Percentiles rank a stretch among this genome's conserved stretches.
Conservation (phyloP, 805 yeast genomes). For the Candida cerambycidarum region DNA sequence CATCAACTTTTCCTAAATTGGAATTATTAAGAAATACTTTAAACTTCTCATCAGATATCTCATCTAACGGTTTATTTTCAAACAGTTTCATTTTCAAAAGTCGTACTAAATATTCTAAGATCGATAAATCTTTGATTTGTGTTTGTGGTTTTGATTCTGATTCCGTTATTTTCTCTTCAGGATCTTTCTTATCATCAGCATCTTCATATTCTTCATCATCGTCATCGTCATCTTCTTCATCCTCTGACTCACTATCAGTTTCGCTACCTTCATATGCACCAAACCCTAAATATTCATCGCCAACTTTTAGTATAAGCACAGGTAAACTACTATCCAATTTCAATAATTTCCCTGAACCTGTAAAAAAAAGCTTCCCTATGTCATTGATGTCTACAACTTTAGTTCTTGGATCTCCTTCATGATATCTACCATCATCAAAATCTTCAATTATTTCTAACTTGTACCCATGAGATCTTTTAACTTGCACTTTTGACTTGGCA, state of each 20-base stretch:
- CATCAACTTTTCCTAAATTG: background rate
- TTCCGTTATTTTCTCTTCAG: background rate
- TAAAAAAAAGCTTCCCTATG: conserved; percentile 58
- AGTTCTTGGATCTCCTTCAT: conserved; percentile 49
- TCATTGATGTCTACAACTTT: conserved; percentile 36
- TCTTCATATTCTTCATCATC: conserved; percentile 20
- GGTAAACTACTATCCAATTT: conserved; percentile 65
- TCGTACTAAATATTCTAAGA: conserved; percentile 64
- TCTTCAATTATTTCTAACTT: conserved; percentile 51
- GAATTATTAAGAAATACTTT: conserved; percentile 45
- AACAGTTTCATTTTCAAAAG: conserved; percentile 58
- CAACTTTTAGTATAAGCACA: conserved; percentile 60
- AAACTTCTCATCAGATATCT: conserved; percentile 66
- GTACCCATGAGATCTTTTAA: conserved; percentile 35
- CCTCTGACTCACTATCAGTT: conserved; percentile 27
- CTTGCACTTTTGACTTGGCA: conserved; percentile 51
- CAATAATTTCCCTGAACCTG: conserved; percentile 66
- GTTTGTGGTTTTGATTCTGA: conserved; percentile 14
- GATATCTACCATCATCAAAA: conserved; percentile 71
- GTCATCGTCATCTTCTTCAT: conserved; percentile 20
- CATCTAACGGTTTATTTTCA: conserved; percentile 53
- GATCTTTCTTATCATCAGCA: conserved; percentile 7
- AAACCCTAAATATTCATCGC: conserved; percentile 47
- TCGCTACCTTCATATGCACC: conserved; percentile 34
- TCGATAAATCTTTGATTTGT: conserved; percentile 34